Evolutionary conservation across 208 protist genomes (phyloP).

Genomic region (Acanthamoeba healyi): DNA sequence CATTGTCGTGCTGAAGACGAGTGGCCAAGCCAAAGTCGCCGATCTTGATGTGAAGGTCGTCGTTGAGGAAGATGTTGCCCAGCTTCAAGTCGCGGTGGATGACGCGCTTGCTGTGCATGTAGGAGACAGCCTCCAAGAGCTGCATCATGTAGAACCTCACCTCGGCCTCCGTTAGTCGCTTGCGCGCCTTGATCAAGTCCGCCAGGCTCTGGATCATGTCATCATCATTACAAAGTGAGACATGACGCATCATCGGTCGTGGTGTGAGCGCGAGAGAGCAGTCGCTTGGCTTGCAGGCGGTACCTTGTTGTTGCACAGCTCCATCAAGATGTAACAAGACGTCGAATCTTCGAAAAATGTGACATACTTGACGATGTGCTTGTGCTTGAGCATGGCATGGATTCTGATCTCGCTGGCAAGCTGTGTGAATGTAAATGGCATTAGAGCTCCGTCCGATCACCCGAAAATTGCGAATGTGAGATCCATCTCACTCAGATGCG

Average conservation of each 20-base stretch:
- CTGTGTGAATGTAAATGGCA: too few species aligned
- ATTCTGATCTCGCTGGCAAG: slow-evolving; percentile 98
- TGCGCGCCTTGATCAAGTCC: slow-evolving; percentile 95
- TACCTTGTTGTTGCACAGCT: slow-evolving; percentile 95
- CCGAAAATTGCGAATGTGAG: too few species aligned
- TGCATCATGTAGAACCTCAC: slow-evolving; percentile 96
- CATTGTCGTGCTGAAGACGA: slow-evolving; percentile 76
- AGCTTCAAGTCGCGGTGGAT: slow-evolving; percentile 98
- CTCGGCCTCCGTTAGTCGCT: slow-evolving; percentile 94
- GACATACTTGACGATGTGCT: slow-evolving; percentile 97
- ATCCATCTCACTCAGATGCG: too few species aligned
- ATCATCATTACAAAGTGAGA: too few species aligned
- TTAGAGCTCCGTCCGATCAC: too few species aligned
- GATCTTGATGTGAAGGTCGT: slow-evolving; percentile 92
- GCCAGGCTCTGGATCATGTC: slow-evolving; percentile 97
- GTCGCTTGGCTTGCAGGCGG: too few species aligned
- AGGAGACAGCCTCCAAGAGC: slow-evolving; percentile 94
- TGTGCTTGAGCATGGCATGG: slow-evolving; percentile 96
- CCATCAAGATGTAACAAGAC: slow-evolving; percentile 98
- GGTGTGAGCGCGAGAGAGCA: too few species aligned
- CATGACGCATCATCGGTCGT: too few species aligned
- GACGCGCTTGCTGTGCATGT: slow-evolving; percentile 96
- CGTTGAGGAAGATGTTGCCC: slow-evolving; percentile 95
- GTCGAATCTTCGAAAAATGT: slow-evolving; percentile 97
- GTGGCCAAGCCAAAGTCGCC: slow-evolving; percentile 95